Conservation (phyloP, 106 monocot species). For the Alisma plantagoaquatica region DNA sequence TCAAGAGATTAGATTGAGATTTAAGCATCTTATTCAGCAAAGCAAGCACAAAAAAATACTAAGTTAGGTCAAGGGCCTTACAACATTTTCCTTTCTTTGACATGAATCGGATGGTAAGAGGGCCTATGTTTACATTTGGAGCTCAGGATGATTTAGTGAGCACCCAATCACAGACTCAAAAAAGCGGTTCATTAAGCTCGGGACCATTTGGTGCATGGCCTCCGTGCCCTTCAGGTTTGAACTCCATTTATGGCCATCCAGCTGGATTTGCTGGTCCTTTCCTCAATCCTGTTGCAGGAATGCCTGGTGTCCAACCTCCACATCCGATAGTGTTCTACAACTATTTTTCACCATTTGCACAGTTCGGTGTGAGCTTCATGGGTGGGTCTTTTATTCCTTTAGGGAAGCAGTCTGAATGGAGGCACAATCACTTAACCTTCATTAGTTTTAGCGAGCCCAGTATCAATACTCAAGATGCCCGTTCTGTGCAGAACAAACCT, state of each 20-base stretch:
- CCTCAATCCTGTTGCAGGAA: conserved; percentile 61
- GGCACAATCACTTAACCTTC: conserved; percentile 43
- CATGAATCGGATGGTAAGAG: conserved; percentile 65
- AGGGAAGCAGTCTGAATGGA: conserved; percentile 85
- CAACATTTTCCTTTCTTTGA: conserved; percentile 81
- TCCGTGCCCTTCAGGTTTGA: conserved; percentile 50
- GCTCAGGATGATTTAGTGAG: conserved; percentile 55
- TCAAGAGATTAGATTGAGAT: conserved; percentile 51
- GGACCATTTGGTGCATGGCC: conserved; percentile 60
- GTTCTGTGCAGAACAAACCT: conserved; percentile 28
- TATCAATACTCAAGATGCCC: conserved; percentile 31
- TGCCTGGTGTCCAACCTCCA: conserved; percentile 73
- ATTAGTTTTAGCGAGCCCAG: conserved; percentile 26
- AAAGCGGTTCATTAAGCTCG: conserved; percentile 32
- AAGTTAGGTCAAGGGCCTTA: too few species aligned
- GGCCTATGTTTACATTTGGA: conserved; percentile 62
- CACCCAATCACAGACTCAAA: conserved; percentile 59
- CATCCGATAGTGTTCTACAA: conserved; percentile 95
- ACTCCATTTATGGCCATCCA: conserved; percentile 72
- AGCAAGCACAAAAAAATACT: too few species aligned
- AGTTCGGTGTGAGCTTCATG: conserved; percentile 83
- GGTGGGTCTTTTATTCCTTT: conserved; percentile 70
- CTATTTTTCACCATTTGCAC: conserved; percentile 83
- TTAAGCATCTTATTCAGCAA: too few species aligned
- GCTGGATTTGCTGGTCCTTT: conserved; percentile 82